phyloP scores from a whole-genome alignment of 176 grass and related monocot genomes.

The Triticum timopheevii region DNA sequence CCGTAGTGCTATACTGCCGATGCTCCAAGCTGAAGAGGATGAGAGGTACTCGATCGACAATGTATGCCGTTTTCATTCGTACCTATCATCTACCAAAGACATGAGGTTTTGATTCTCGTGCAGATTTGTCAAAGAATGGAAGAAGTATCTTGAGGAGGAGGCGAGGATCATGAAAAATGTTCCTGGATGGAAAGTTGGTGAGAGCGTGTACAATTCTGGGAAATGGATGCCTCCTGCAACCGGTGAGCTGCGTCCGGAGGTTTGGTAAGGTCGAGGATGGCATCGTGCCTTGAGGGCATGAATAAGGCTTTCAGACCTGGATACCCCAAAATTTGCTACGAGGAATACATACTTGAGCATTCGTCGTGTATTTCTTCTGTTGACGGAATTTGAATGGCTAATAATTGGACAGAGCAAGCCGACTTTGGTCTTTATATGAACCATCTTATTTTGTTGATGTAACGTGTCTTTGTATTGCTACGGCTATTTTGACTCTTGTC shows the following conservation, averaged over 20 bases:
- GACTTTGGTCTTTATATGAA: constrained; percentile 14
- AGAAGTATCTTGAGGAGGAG: constrained; percentile 86
- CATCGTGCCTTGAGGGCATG: constrained; percentile 29
- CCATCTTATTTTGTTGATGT: background rate
- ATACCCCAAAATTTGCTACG: background rate
- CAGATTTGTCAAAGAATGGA: constrained; percentile 99
- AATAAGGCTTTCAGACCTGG: constrained; percentile 32
- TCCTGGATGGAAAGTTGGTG: constrained; percentile 96
- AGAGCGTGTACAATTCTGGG: constrained; percentile 84
- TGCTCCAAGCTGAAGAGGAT: constrained; percentile 99
- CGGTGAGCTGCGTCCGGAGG: constrained; percentile 87
- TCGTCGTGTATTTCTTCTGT: constrained; percentile 22
- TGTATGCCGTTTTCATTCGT: background rate
- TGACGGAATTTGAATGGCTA: constrained; percentile 29
- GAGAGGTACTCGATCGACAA: constrained; percentile 53
- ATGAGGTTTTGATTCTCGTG: background rate
- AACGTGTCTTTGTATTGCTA: background rate
- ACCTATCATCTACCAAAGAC: background rate
- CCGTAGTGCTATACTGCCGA: constrained; percentile 78
- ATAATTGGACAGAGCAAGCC: constrained; percentile 35
- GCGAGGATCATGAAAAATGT: constrained; percentile 92
- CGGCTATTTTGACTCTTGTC: background rate
- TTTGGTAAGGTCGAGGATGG: constrained; percentile 49
- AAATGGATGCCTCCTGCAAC: constrained; percentile 94
- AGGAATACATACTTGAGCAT: background rate